These are phyloP conservation scores for Mercurialis annua DNA, from an alignment of 345 rosid genomes.

Conservation along the genomic window DNA sequence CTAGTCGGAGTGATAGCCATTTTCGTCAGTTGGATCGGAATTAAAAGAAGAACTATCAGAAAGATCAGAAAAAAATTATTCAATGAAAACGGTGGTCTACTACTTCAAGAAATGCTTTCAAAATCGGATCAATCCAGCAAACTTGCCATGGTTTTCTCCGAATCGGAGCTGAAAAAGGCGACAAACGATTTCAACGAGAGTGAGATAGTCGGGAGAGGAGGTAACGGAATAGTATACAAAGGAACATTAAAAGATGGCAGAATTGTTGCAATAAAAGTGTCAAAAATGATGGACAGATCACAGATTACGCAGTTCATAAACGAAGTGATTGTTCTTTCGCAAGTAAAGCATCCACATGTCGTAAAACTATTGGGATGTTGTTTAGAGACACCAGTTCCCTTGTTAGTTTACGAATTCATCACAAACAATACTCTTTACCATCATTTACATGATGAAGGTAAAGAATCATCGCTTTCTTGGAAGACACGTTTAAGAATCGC, in stretches of 20 bases:
- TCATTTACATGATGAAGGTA: slow-evolving; percentile 9
- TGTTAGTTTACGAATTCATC: slow-evolving; percentile 24
- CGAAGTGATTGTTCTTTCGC: slow-evolving; percentile 17
- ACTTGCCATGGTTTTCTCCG: slow-evolving; percentile 19
- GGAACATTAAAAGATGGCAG: slow-evolving; percentile 13
- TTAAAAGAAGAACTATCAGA: not conserved
- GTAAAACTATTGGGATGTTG: slow-evolving; percentile 25
- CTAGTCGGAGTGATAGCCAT: slow-evolving; percentile 5
- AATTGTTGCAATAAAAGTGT: slow-evolving; percentile 25
- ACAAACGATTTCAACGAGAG: slow-evolving; percentile 27
- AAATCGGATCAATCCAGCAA: not conserved
- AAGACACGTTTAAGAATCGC: slow-evolving; percentile 18
- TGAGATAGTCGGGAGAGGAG: slow-evolving; percentile 32
- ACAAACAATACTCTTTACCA: slow-evolving; percentile 20
- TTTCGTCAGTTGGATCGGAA: not conserved
- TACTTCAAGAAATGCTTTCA: slow-evolving; percentile 23
- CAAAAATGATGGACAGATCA: slow-evolving; percentile 18
- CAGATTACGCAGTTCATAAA: slow-evolving; percentile 23
- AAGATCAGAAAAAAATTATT: not conserved
- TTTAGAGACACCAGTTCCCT: slow-evolving; percentile 14
- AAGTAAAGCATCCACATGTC: slow-evolving; percentile 20
- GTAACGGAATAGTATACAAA: slow-evolving; percentile 31
- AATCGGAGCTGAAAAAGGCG: slow-evolving; percentile 32
- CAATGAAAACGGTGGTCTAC: slow-evolving; percentile 20
- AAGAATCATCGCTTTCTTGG: slow-evolving; percentile 11